A percentile compares a stretch with the other conserved stretches of the same genome.
phyloP scores from a whole-genome alignment of 768 basidiomycete genomes.

The Lactarius sp. region DNA sequence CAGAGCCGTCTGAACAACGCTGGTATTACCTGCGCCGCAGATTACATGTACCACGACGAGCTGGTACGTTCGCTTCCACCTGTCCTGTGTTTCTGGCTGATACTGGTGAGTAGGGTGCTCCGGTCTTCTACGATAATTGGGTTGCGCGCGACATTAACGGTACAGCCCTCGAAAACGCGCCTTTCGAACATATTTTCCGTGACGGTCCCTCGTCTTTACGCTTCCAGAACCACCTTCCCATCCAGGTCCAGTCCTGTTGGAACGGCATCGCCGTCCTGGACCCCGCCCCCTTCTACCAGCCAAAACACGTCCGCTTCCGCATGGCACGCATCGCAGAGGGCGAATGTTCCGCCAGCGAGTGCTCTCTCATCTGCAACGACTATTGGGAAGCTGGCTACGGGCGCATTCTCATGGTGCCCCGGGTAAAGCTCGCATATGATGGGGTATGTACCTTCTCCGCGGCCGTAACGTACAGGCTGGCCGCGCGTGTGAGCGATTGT shows the following conservation, averaged over 20 bases:
- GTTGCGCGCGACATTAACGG: constrained; percentile 98
- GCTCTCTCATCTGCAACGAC: constrained; percentile 96
- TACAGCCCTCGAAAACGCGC: constrained; percentile 95
- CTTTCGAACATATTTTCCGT: constrained; percentile 93
- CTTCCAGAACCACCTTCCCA: constrained; percentile 87
- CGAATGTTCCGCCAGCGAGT: constrained; percentile 95
- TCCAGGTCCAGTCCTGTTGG: constrained; percentile 98
- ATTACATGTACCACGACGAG: constrained; percentile 99
- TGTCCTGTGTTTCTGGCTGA: not conserved
- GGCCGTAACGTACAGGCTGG: not conserved
- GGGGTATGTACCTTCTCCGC: constrained; percentile 39
- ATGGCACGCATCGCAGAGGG: constrained; percentile 88
- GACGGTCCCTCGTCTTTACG: constrained; percentile 67
- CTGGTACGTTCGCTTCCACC: constrained; percentile 47
- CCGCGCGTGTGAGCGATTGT: not conserved
- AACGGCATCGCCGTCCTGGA: constrained; percentile 96
- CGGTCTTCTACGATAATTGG: constrained; percentile 99
- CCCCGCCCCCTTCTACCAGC: constrained; percentile 90
- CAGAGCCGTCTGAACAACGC: constrained; percentile 91
- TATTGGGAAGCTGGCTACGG: constrained; percentile 97
- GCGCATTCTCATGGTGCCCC: constrained; percentile 94
- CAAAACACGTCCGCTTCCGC: constrained; percentile 88
- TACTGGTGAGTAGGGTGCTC: constrained; percentile 47
- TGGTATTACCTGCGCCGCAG: constrained; percentile 95
- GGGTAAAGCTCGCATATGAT: constrained; percentile 96